Base-by-base conservation (phyloP, 176 grass and related monocot genomes). In the Metroxylon sagu region DNA sequence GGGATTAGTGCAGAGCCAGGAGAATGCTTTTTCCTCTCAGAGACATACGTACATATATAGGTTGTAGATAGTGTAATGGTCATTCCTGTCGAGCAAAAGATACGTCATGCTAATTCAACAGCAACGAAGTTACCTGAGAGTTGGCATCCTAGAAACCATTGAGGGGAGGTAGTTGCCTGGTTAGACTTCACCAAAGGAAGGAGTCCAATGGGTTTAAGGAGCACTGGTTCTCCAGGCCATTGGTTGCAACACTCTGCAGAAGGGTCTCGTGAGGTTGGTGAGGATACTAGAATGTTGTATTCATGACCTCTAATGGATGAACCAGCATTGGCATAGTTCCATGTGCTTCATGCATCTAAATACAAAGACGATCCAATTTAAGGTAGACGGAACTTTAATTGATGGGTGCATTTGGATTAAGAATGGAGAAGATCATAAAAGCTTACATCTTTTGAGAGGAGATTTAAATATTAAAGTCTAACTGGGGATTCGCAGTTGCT, bases 291-390 rank as follows among this genome's bases (percentile, higher is more conserved):
- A 54, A 68, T 56, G 14, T 5, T 1, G 4, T 18, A 4, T 5
- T 70, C 19, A 14, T 35, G 31, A 7, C 25, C 54, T 70, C 67
- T 25, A 57, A 48, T 50, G 18, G 53, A 57, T 58, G 58, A 48
- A 57, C 31, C 26, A 19, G 55, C 21, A 6, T 16, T 26, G 54
- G 67, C 54, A 57, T 43, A 57, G 53, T 7, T 8, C 54, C 54
- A 26, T 31, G 50, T 27, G 23, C 19, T 70, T 59, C 54, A 58
- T 57, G 39, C 30, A 58, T 70, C 67, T 70, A 54, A 17, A 50
- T 27, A 35, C 31, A 8, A 7, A 29, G 28, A 2, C 1, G 3
- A 29, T 43, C 25, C 10, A 1, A 59, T 16, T n/a, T 31, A 59
- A 59, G 21, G 19, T 14, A 30, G 17, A 16, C 29, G 15, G 25